Evolutionary conservation across 768 basidiomycete species (phyloP), one percentile per base, ranked within the genome.

Genomic region (Calocybe gangraenosa): DNA sequence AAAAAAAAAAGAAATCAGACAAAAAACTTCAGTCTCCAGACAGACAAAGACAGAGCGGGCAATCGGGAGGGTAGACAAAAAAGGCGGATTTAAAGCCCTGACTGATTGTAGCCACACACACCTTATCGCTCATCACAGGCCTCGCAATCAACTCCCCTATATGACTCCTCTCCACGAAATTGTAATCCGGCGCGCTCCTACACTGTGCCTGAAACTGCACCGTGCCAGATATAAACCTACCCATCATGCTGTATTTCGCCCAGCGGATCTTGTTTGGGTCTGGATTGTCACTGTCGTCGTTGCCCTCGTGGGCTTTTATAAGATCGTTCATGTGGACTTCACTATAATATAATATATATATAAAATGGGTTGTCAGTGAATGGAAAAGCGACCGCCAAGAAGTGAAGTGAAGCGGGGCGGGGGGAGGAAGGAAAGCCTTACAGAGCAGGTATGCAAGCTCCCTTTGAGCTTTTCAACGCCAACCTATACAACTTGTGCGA

Each of bases 241-340:
- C 93, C 70, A 97, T 87, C 78, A 92, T 85, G 53, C 85, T 87
- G 65, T 88, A 96, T 65, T 98, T 98, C 20, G 85, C 89, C 95
- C 95, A 98, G 57, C 97, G 92, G 43, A 97, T 87, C 59, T 82
- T 81, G 32, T 62, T 69, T 3, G 81, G 71, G 55, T 89, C 84
- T 17, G 75, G 68, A 6, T 80, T 68, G 50, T 79, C 78, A 50
- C 79, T 74, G 54, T 94, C 89, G 2, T 73, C 71, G 49, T 95
- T 93, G 46, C 82, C 87, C 65, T 91, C 89, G 52, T 96, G 84
- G 7, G 92, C 79, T 50, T 82, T 83, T 37, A 93, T 85, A 38
- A 97, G 73, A 60, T 95, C 93, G 32, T 90, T 87, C 56, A 93
- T 81, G 49, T 93, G 91, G 8, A 94, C 87, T 61, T 96, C 93